phyloP scores from a whole-genome alignment of 257 asterid genomes.

The Nyctanthes arbortristis region DNA sequence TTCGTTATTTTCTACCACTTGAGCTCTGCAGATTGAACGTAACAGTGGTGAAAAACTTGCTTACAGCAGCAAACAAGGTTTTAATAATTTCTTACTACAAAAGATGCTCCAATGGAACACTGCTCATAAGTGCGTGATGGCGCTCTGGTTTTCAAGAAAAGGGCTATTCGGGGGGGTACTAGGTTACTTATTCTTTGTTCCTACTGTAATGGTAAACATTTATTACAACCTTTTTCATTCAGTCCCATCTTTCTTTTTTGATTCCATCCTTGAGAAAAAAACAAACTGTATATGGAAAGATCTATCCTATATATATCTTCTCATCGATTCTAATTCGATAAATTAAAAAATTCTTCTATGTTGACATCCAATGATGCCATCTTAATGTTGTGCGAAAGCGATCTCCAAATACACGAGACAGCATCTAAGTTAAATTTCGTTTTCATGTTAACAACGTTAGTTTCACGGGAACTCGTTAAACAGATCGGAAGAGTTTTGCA shows the following conservation, averaged over 20 bases:
- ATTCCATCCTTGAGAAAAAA: background rate
- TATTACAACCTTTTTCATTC: background rate
- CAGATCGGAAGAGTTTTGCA: too few species aligned
- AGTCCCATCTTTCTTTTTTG: constrained; percentile 14
- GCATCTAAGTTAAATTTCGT: too few species aligned
- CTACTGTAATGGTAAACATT: background rate
- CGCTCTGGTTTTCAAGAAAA: background rate
- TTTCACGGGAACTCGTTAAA: too few species aligned
- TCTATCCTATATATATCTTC: too few species aligned
- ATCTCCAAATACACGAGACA: background rate
- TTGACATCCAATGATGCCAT: background rate
- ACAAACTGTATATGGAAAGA: background rate
- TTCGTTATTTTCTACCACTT: too few species aligned
- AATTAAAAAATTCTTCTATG: background rate
- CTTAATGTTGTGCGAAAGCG: constrained; percentile 11
- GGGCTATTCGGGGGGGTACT: background rate
- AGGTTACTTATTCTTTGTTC: background rate
- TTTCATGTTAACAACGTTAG: too few species aligned
- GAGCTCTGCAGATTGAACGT: too few species aligned
- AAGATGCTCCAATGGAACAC: background rate
- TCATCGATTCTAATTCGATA: constrained; percentile 9
- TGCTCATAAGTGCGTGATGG: too few species aligned
- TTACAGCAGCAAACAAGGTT: background rate
- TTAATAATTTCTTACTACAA: background rate
- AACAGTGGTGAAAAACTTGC: too few species aligned